Percentiles rank a stretch among this genome's conserved stretches.
Conservation (phyloP, 2,329 filamentous ascomycete genomes). For the Trichoderma koningii region DNA sequence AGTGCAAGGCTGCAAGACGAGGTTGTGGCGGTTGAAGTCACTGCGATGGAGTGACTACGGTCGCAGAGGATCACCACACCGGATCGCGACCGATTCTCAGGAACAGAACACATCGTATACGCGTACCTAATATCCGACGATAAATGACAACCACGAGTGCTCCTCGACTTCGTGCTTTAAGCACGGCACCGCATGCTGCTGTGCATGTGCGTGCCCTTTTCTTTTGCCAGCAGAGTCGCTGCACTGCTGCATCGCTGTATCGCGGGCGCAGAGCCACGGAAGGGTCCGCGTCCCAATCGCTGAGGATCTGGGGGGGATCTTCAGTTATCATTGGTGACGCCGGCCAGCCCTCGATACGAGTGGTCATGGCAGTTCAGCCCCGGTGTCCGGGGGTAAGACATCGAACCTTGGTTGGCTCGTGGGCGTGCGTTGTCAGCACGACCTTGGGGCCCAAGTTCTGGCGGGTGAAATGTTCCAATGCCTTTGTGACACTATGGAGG, state of each 20-base stretch:
- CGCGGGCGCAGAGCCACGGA: not conserved
- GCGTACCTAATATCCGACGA: no score
- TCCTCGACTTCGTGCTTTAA: no score
- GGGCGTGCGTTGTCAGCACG: constrained; percentile 18
- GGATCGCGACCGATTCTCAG: no score
- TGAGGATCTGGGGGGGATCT: constrained; percentile 9
- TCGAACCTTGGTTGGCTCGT: constrained; percentile 1
- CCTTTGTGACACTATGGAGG: not conserved
- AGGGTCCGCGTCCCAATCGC: constrained; percentile 2
- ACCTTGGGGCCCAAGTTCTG: not conserved
- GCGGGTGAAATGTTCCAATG: not conserved
- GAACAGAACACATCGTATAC: no score
- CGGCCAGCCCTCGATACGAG: constrained; percentile 1
- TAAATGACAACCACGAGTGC: no score
- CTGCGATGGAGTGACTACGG: no score
- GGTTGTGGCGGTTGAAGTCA: no score
- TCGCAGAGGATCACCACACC: no score
- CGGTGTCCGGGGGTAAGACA: not conserved
- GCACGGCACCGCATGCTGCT: no score
- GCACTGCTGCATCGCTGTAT: not conserved
- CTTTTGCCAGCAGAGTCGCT: not conserved
- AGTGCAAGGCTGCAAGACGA: no score
- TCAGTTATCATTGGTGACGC: constrained; percentile 16
- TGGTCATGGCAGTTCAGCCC: constrained; percentile 4
- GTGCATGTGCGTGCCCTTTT: not conserved